Evolutionary conservation across 1,284 basidiomycete genomes (phyloP).

Genomic region (Ustilago cynodontis): DNA sequence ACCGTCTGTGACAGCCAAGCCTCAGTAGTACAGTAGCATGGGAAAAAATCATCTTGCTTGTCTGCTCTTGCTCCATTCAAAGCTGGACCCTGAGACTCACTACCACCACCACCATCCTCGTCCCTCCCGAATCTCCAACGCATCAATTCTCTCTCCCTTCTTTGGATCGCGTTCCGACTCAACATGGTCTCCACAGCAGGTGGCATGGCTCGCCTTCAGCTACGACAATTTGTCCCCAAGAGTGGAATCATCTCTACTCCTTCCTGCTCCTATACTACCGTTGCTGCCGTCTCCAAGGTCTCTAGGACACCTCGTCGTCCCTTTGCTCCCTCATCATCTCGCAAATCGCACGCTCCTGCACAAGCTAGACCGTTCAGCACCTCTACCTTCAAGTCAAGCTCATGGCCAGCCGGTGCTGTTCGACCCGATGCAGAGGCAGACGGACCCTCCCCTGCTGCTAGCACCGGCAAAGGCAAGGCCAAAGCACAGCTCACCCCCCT

Average conservation of each 20-base stretch:
- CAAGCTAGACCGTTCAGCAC: constrained; percentile 15
- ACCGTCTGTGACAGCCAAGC: not conserved
- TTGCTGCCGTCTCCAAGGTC: not conserved
- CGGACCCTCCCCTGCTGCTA: not conserved
- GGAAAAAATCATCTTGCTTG: constrained; percentile 3
- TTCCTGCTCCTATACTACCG: constrained; percentile 30
- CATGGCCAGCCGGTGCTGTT: constrained; percentile 42
- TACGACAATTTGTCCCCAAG: constrained; percentile 20
- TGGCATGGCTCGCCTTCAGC: constrained; percentile 30
- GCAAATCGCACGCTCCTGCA: not conserved
- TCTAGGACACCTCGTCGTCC: not conserved
- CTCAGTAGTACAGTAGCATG: constrained; percentile 2
- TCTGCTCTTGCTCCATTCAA: not conserved
- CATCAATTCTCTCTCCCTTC: not conserved
- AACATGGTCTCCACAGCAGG: constrained; percentile 36
- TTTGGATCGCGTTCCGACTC: too few species aligned
- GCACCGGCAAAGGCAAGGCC: constrained; percentile 26
- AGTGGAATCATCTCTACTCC: constrained; percentile 15
- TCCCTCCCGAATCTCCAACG: not conserved
- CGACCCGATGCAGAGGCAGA: not conserved
- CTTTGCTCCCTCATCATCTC: not conserved
- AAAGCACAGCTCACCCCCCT: constrained; percentile 22
- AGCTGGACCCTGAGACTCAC: not conserved
- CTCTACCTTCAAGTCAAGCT: constrained; percentile 23
- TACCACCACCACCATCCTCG: not conserved